These are phyloP conservation scores for Nectriaceae sp. DNA, from an alignment of 2,329 filamentous ascomycete species.

Conservation along the genomic window DNA sequence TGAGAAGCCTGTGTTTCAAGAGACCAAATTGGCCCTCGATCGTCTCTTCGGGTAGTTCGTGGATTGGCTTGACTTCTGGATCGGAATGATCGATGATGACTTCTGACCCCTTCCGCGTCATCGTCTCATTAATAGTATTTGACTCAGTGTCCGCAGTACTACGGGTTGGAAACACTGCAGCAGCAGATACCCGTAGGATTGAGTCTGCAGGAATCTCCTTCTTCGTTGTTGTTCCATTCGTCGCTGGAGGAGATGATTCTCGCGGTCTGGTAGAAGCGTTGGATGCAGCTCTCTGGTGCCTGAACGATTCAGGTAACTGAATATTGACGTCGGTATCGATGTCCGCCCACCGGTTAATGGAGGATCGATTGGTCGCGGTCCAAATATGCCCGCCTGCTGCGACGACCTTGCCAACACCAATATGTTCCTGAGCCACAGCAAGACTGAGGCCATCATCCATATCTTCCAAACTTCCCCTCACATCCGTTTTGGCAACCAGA, in stretches of 20 bases:
- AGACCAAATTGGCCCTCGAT: slow-evolving; percentile 95
- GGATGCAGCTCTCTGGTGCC: slow-evolving; percentile 49
- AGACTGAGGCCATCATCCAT: slow-evolving; percentile 88
- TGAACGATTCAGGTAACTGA: slow-evolving; percentile 60
- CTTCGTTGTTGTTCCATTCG: slow-evolving; percentile 40
- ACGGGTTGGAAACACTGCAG: slow-evolving; percentile 70
- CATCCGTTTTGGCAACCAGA: slow-evolving; percentile 94
- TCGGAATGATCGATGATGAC: slow-evolving; percentile 30
- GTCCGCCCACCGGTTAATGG: slow-evolving; percentile 89
- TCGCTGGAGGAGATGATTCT: slow-evolving; percentile 34
- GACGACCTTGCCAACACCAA: slow-evolving; percentile 71
- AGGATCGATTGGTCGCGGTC: slow-evolving; percentile 88
- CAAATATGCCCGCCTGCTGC: slow-evolving; percentile 77
- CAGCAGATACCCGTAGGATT: slow-evolving; percentile 81
- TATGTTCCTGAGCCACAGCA: slow-evolving; percentile 90
- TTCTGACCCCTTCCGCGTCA: slow-evolving; percentile 42
- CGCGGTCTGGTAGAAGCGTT: slow-evolving; percentile 41
- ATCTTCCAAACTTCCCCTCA: slow-evolving; percentile 64
- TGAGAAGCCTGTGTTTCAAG: slow-evolving; percentile 89
- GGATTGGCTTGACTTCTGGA: slow-evolving; percentile 57
- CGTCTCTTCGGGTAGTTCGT: slow-evolving; percentile 71
- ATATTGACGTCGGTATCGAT: slow-evolving; percentile 77
- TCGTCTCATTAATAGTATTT: slow-evolving; percentile 48
- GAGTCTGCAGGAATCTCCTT: slow-evolving; percentile 76
- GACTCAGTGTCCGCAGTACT: slow-evolving; percentile 56